phyloP scores from a whole-genome alignment of 2,329 filamentous ascomycete genomes.

The Podosphaera aphanis region DNA sequence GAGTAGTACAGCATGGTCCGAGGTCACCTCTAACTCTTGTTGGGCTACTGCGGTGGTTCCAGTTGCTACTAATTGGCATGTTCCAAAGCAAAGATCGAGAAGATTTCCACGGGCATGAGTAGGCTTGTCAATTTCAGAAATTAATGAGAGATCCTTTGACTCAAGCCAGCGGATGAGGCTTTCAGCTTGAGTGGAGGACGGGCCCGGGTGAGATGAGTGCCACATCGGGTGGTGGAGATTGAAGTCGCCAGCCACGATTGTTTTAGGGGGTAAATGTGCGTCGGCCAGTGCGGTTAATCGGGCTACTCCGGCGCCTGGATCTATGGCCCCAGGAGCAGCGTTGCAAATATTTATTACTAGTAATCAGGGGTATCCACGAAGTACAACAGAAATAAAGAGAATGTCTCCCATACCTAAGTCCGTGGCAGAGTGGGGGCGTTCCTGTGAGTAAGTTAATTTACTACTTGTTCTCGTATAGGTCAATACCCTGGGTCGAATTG shows the following conservation, averaged over 20 bases:
- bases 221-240: neutral
- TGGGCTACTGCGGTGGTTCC: neutral
- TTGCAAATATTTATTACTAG: neutral
- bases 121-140: neutral
- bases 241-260: neutral
- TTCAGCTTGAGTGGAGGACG: neutral
- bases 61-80: neutral
- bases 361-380: neutral
- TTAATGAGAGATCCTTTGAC: neutral
- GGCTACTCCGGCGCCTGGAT: neutral
- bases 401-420: neutral
- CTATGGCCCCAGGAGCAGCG: neutral
- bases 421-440: too few species aligned
- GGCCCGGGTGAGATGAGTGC: neutral
- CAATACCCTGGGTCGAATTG: neutral
- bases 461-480: neutral
- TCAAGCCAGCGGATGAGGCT: neutral
- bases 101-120: neutral
- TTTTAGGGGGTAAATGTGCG: neutral
- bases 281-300: neutral
- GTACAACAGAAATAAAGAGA: neutral
- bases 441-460: neutral
- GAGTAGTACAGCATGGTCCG: neutral
- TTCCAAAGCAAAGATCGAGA: neutral
- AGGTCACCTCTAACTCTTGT: neutral